phyloP scores from a whole-genome alignment of 73 alveolate genomes.

The Paramecium sexaurelia region DNA sequence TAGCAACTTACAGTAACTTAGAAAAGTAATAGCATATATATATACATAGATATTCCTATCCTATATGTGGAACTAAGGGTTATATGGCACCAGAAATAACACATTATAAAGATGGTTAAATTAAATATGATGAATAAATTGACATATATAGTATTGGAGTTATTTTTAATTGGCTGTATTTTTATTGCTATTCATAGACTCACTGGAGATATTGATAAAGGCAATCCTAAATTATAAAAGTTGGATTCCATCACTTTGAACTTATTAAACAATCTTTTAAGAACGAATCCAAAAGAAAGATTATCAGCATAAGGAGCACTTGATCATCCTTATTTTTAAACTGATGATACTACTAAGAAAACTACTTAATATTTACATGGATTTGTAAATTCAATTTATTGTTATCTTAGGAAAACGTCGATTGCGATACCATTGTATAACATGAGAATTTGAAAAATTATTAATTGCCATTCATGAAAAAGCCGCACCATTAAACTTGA shows the following conservation, averaged over 20 bases:
- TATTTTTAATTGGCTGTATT: constrained; percentile 36
- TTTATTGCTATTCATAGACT: neutral
- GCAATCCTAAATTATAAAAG: neutral
- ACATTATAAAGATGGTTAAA: constrained; percentile 19
- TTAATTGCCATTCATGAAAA: neutral
- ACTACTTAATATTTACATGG: neutral
- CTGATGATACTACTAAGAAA: neutral
- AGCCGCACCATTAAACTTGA: neutral
- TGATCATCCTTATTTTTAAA: constrained; percentile 51
- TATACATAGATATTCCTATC: neutral
- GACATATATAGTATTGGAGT: constrained; percentile 54
- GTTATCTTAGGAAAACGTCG: neutral
- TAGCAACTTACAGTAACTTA: neutral
- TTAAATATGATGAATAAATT: constrained; percentile 1
- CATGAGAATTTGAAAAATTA: neutral
- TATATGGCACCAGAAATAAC: constrained; percentile 78
- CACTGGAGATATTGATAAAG: neutral
- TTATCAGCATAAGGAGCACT: constrained; percentile 82
- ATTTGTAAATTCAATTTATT: neutral
- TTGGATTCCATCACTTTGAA: neutral
- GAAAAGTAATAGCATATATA: neutral
- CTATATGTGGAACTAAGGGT: constrained; percentile 77
- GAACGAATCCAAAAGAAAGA: constrained; percentile 64
- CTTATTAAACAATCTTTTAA: constrained; percentile 69
- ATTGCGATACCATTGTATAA: neutral